These are phyloP conservation scores for Domatiomyces globalis DNA, from an alignment of 2,329 filamentous ascomycete species.

Conservation along the genomic window DNA sequence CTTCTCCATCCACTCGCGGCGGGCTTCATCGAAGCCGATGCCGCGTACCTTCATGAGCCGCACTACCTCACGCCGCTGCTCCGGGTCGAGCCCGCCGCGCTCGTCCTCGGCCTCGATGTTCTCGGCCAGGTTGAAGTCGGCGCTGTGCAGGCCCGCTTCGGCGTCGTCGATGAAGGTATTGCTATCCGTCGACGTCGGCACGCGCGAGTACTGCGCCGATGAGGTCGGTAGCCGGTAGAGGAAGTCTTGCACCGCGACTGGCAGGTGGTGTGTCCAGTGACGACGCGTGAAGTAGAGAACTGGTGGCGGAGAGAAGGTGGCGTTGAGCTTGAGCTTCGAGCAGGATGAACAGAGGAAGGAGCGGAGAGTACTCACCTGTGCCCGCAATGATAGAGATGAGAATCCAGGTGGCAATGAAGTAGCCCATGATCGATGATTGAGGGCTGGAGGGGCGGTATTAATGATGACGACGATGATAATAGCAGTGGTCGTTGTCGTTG, in stretches of 20 bases:
- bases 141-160: constrained; percentile 71
- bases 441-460: background rate
- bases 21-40: constrained; percentile 80
- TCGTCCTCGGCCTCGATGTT: constrained; percentile 71
- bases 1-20: constrained; percentile 71
- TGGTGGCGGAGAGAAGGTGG: constrained; percentile 23
- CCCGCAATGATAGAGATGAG: constrained; percentile 51
- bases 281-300: constrained; percentile 67
- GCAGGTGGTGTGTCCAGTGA: constrained; percentile 59
- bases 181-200: constrained; percentile 52
- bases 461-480: background rate
- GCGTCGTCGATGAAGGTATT: constrained; percentile 68
- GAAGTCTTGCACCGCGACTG: constrained; percentile 22
- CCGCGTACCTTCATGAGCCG: constrained; percentile 78
- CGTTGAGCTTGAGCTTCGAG: background rate
- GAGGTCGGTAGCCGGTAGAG: constrained; percentile 21
- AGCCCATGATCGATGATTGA: constrained; percentile 5
- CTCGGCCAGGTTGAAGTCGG: constrained; percentile 64
- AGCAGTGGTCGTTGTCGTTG: no score
- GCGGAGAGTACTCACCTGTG: constrained; percentile 42
- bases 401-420: constrained; percentile 8
- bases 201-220: constrained; percentile 56
- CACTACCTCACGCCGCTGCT: constrained; percentile 67
- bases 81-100: constrained; percentile 63
- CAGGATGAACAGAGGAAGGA: background rate